Percentiles rank a stretch among this genome's conserved stretches.
Evolutionary conservation across 805 yeast species (phyloP).

Genomic region (Maudiozyma bulderi): DNA sequence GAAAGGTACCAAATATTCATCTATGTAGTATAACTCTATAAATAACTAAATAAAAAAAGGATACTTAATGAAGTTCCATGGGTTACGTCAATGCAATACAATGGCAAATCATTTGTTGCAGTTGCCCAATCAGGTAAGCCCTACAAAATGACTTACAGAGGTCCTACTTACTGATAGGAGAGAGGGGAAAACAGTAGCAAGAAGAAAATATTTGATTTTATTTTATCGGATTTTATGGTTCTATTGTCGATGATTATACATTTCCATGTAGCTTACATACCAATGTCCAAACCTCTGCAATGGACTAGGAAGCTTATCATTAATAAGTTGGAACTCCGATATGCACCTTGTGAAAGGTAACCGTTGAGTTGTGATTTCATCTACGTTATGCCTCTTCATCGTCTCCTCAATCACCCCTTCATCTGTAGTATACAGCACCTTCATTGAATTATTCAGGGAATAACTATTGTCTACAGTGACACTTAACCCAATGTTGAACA

Average conservation of each 20-base stretch:
- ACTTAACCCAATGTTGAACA: slow-evolving; percentile 19
- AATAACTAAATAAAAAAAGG: too few species aligned
- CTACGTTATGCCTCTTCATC: slow-evolving; percentile 11
- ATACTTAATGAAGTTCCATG: too few species aligned
- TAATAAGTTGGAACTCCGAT: slow-evolving; percentile 4
- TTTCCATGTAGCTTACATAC: slow-evolving; percentile 16
- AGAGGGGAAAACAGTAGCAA: too few species aligned
- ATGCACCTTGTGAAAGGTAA: slow-evolving; percentile 12
- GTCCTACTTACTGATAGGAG: too few species aligned
- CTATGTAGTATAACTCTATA: too few species aligned
- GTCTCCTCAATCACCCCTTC: neutral
- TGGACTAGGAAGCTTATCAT: slow-evolving; percentile 1
- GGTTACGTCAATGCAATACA: too few species aligned
- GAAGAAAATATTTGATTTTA: too few species aligned
- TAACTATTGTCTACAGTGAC: slow-evolving; percentile 8
- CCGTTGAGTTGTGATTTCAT: slow-evolving; percentile 9
- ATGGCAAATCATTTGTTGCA: too few species aligned
- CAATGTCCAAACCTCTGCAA: slow-evolving; percentile 10
- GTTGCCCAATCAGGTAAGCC: too few species aligned
- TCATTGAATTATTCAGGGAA: slow-evolving; percentile 12
- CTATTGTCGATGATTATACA: neutral
- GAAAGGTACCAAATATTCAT: too few species aligned
- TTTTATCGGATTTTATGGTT: too few species aligned
- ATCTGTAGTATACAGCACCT: slow-evolving; percentile 17
- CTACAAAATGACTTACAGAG: too few species aligned